Evolutionary conservation across 2,329 filamentous ascomycete species (phyloP), one percentile per base, ranked within the genome.

Genomic region (Orbilia brochopaga): DNA sequence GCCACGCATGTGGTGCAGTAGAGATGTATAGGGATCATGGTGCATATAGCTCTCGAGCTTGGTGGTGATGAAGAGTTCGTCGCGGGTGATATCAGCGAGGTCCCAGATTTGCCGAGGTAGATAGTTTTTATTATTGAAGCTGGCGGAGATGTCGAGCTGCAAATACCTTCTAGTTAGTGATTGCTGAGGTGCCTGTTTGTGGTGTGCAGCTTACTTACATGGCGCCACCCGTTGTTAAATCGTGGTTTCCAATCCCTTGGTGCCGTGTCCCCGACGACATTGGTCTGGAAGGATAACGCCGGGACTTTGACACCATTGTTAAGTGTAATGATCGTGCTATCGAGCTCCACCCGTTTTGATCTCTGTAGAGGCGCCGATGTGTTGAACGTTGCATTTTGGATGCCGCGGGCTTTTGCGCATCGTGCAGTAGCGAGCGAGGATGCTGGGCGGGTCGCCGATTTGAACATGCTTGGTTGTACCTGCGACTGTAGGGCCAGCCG

Each of bases 31-130:
- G 8, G 60, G 54, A 44, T 65, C 30, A 27, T 72, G 67, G 37
- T 72, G 67, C 55, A 37, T 51, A 24, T 37, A 54, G 57, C 50
- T 65, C 19, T 72, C 67, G 30, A 72, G 50, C 23, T 72, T 72
- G 6, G 48, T 55, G 23, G 67, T 44, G 21, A 72, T 52, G 32
- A 65, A 72, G 21, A 72, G 42, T 13, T 72, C 67, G 7, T 48
- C 57, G 6, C 67, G 55, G n/a, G 27, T 40, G n/a, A 72, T 24
- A 30, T 5, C 23, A 6, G 56, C 50, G 8, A 72, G 42, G n/a
- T 37, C 44, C 67, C 67, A 72, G 6, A 72, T n/a, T 15, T 42
- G 32, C 5, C 30, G 15, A 1, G 11, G 6, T 0, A 72, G 21
- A 15, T 65, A 72, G n/a, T 48, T 61, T 5, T n/a, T n/a, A 6